A percentile compares a stretch with the other conserved stretches of the same genome.
phyloP scores from a whole-genome alignment of 1,284 basidiomycete species.

The Nidula niveotomentosa region DNA sequence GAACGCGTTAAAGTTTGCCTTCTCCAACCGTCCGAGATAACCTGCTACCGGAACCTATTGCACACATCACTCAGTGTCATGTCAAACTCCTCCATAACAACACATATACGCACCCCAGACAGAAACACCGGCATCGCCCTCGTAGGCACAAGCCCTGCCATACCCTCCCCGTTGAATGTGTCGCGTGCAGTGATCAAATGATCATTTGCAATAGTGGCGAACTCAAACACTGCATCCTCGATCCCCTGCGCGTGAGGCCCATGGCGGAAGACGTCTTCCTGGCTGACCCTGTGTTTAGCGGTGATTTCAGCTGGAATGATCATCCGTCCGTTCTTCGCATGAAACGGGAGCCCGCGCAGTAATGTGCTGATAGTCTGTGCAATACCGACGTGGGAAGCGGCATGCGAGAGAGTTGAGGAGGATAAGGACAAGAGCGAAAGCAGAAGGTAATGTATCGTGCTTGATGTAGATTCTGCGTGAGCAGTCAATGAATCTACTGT shows the following conservation, averaged over 20 bases:
- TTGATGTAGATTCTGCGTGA: slow-evolving; percentile 78
- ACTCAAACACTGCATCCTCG: slow-evolving; percentile 82
- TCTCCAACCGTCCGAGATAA: slow-evolving; percentile 76
- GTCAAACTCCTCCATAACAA: slow-evolving; percentile 11
- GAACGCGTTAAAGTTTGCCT: slow-evolving; percentile 84
- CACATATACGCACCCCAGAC: slow-evolving; percentile 58
- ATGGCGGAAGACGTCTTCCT: slow-evolving; percentile 84
- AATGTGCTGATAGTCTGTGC: slow-evolving; percentile 74
- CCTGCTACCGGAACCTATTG: slow-evolving; percentile 72
- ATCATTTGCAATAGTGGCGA: slow-evolving; percentile 90
- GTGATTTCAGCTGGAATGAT: slow-evolving; percentile 86
- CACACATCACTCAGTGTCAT: slow-evolving; percentile 8
- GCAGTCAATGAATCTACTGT: slow-evolving; percentile 71
- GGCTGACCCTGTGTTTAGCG: slow-evolving; percentile 76
- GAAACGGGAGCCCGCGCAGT: slow-evolving; percentile 76
- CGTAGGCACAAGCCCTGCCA: slow-evolving; percentile 59
- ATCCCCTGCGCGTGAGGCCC: slow-evolving; percentile 65
- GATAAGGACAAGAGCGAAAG: slow-evolving; percentile 71
- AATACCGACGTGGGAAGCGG: slow-evolving; percentile 75
- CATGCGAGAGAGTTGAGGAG: slow-evolving; percentile 72
- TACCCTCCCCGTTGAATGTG: slow-evolving; percentile 61
- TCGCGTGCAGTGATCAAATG: slow-evolving; percentile 84
- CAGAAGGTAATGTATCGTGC: slow-evolving; percentile 78
- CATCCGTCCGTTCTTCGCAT: slow-evolving; percentile 72
- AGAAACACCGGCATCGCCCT: slow-evolving; percentile 80